Evolutionary conservation across 176 grass and related monocot species (phyloP), one percentile per base, ranked within the genome.

Genomic region (Aegilops longissima): DNA sequence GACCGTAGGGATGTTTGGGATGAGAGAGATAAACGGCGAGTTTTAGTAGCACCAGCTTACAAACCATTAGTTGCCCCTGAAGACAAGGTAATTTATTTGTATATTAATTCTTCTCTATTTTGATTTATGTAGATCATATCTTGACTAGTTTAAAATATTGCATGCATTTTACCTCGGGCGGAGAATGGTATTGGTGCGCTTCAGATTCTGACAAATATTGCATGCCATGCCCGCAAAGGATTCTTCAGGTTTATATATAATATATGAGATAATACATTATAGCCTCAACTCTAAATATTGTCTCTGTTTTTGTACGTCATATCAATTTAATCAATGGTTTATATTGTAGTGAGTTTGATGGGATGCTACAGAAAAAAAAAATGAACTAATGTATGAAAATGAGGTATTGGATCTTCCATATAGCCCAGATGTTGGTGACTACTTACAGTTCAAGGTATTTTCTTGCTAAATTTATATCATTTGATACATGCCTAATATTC

Each of bases 1-100:
- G 89, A 94, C 62, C 56, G 89, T 24, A 71, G 81, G 25, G 80
- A 81, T 56, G 92, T 85, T 68, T 94, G 89, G 92, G 89, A 89
- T 77, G 87, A 91, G 12, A 94, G 89, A 80, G 89, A 94, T 70
- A 90, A 94, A 38, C 84, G 86, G 16, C 84, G 89, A 23, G 89
- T 94, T 71, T 89, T 91, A 85, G 87, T 75, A 73, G 89, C 91
- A 10, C 89, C 87, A 6, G 30, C 81, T 61, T 94, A 84, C 83
- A 89, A 87, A 80, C 92, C 92, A 59, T 87, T 89, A 63, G 74
- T 84, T 91, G 54, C 80, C 11, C 80, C 76, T 23, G 89, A 91
- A 54, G 36, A 40, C 2, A 38, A 38, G 36, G 36, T 38, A 38
- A 38, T 38, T 38, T 38, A 38, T 38, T 38, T 38, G 36, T 38